phyloP scores from a whole-genome alignment of 176 grass and related monocot species.

The Eleusine coracana region DNA sequence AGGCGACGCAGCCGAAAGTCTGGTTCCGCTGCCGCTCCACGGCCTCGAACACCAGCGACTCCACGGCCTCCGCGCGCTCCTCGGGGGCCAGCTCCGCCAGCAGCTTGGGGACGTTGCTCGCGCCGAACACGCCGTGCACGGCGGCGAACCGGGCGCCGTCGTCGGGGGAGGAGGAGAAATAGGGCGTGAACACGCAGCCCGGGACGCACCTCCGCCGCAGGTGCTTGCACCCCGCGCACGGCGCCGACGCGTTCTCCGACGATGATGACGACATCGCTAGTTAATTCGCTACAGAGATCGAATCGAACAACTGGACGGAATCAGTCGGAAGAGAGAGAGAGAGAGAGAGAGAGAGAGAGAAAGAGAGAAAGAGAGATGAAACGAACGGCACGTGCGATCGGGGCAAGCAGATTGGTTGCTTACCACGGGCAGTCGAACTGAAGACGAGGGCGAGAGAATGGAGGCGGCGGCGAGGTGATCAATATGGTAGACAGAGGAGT shows the following conservation, averaged over 20 bases:
- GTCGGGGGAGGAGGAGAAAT: slow-evolving; percentile 54
- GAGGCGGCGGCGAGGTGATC: too few relatives aligned
- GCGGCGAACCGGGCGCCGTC: neutral
- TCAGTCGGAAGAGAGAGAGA: too few relatives aligned
- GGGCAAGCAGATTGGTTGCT: too few relatives aligned
- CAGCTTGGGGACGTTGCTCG: neutral
- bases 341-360: too few relatives aligned
- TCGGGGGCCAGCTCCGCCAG: neutral
- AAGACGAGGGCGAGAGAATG: too few relatives aligned
- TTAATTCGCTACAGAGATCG: neutral
- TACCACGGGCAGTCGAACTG: too few relatives aligned
- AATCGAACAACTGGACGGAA: too few relatives aligned
- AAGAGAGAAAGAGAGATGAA: too few relatives aligned
- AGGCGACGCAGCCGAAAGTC: too few relatives aligned
- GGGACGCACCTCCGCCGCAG: slow-evolving; percentile 15
- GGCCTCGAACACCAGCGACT: neutral
- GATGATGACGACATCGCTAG: neutral
- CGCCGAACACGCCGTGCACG: slow-evolving; percentile 46
- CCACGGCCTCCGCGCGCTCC: neutral
- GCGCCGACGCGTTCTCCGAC: neutral
- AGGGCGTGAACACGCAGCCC: slow-evolving; percentile 77
- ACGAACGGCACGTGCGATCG: too few relatives aligned
- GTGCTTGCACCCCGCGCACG: neutral
- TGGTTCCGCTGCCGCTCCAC: neutral
- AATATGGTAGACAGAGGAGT: too few relatives aligned